phyloP scores from a whole-genome alignment of 495 filamentous ascomycete genomes.

The Neurospora tetrasperma region DNA sequence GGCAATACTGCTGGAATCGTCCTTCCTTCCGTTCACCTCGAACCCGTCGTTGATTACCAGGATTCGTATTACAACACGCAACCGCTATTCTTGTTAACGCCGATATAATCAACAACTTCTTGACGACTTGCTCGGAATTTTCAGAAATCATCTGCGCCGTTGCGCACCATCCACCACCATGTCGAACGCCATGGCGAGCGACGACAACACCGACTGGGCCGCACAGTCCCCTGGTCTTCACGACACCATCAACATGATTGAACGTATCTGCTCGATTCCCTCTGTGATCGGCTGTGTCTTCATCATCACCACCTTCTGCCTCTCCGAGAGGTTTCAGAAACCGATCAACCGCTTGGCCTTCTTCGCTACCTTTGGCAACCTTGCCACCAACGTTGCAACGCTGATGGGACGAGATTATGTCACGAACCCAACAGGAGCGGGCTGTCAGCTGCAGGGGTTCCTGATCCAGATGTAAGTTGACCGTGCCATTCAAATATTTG shows the following conservation, averaged over 20 bases:
- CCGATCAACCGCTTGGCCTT: conserved; percentile 83
- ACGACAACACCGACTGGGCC: background rate
- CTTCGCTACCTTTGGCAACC: conserved; percentile 76
- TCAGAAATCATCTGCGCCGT: background rate
- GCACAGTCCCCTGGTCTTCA: background rate
- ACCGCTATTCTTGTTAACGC: background rate
- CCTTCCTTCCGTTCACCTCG: background rate
- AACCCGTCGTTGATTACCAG: background rate
- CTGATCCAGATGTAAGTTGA: conserved; percentile 57
- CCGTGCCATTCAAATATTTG: background rate
- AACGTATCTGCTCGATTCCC: conserved; percentile 57
- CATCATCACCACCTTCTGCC: conserved; percentile 61
- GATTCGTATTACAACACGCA: background rate
- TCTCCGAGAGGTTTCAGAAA: conserved; percentile 55
- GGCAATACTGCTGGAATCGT: background rate
- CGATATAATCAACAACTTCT: background rate
- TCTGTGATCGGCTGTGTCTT: conserved; percentile 64
- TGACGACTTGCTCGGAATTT: background rate
- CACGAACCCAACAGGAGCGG: conserved; percentile 31
- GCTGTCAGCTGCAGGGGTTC: conserved; percentile 72
- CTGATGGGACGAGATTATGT: conserved; percentile 57
- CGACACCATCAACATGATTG: conserved; percentile 48
- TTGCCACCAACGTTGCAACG: conserved; percentile 70
- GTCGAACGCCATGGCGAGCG: background rate
- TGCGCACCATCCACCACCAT: background rate